These are phyloP conservation scores for Wickerhamomyces sp. DNA, from an alignment of 1,139 yeast genomes.

Conservation along the genomic window DNA sequence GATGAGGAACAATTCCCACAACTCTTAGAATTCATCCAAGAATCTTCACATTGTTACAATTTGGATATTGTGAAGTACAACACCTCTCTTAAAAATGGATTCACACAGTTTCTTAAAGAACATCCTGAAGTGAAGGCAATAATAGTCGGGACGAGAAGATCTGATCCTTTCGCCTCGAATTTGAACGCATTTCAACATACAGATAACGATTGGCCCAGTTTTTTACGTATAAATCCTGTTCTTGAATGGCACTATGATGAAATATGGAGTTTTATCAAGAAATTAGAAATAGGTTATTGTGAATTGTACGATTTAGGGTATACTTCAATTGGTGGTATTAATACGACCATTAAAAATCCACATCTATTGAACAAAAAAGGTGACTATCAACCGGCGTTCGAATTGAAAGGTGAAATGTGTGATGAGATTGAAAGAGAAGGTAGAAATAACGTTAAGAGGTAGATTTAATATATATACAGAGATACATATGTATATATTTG, in stretches of 20 bases:
- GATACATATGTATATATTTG: too few relatives aligned
- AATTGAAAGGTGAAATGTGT: conserved; percentile 39
- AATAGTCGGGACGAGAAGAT: conserved; percentile 74
- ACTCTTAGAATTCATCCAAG: conserved; percentile 36
- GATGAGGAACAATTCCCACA: conserved; percentile 64
- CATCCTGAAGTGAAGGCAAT: conserved; percentile 54
- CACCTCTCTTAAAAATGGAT: conserved; percentile 60
- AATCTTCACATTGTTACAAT: conserved; percentile 38
- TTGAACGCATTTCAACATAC: conserved; percentile 58
- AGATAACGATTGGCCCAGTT: conserved; percentile 86
- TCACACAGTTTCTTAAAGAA: conserved; percentile 46
- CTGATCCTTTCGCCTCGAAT: conserved; percentile 68
- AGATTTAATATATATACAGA: too few relatives aligned
- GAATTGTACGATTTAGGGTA: conserved; percentile 69
- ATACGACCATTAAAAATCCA: conserved; percentile 65
- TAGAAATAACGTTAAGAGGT: conserved; percentile 19
- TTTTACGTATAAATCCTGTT: conserved; percentile 74
- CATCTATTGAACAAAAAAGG: conserved; percentile 34
- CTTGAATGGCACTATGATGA: conserved; percentile 76
- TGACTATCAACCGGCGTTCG: conserved; percentile 58
- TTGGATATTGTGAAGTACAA: conserved; percentile 42
- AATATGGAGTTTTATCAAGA: conserved; percentile 63
- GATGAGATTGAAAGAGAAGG: conserved; percentile 57
- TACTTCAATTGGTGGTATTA: conserved; percentile 75
- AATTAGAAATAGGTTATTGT: conserved; percentile 55